These are phyloP conservation scores for Themeda triandra DNA, from an alignment of 176 grass and related monocot genomes.

Conservation along the genomic window DNA sequence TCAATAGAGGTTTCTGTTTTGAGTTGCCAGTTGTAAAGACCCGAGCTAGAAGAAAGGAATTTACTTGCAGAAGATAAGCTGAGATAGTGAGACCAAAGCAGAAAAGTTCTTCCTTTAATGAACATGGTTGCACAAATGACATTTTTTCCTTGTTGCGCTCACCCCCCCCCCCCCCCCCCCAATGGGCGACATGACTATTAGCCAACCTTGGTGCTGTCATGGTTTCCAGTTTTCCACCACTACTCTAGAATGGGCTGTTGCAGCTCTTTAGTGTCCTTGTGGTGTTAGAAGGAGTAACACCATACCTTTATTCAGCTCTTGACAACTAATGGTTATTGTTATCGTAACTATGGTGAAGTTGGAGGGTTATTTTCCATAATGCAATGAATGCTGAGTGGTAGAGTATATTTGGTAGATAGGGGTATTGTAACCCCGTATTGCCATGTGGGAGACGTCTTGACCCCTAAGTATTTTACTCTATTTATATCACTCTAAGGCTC, in stretches of 20 bases:
- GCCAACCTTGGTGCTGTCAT: not conserved
- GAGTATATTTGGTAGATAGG: not conserved
- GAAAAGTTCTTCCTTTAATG: not conserved
- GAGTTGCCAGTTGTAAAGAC: not conserved
- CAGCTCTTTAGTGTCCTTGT: not conserved
- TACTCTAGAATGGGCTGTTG: not conserved
- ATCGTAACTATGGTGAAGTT: not conserved
- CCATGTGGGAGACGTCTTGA: not conserved
- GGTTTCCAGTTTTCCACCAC: not conserved
- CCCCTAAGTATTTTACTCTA: not conserved
- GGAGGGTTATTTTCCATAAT: not conserved
- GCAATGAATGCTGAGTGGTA: not conserved
- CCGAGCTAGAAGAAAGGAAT: not conserved
- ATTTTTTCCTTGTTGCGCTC: not conserved
- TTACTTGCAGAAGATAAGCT: not conserved
- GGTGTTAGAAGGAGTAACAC: not conserved
- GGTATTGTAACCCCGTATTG: not conserved
- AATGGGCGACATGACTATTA: not conserved
- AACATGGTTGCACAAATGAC: not conserved
- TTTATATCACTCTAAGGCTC: not conserved
- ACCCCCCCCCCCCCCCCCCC: too few species aligned
- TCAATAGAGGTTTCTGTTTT: not conserved
- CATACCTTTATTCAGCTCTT: not conserved
- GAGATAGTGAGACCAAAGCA: not conserved
- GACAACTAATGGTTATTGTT: not conserved